Base-by-base conservation (phyloP, 2,329 filamentous ascomycete genomes). In the Trichoderma endophyticum region DNA sequence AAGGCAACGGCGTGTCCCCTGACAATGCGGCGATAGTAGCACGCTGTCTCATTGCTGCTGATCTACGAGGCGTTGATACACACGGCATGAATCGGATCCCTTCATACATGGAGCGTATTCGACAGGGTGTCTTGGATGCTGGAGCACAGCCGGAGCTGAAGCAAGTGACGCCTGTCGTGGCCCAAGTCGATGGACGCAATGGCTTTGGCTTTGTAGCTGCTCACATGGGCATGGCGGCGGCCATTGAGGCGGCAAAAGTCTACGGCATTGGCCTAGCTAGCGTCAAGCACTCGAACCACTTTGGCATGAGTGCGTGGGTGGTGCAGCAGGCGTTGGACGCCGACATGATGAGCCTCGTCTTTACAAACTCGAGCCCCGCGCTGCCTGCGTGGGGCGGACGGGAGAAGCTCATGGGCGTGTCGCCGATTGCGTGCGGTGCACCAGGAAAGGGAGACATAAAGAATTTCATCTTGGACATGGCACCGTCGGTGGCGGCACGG, bases 301-400 rank as follows among this genome's bases (percentile, higher is more conserved):
- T 93, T 77, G 93, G 93, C 69, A 96, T 96, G 93, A 87, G 87
- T 4, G 93, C 93, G 0, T 95, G 92, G 91, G 78, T 94, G 0
- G 92, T 94, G 12, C 91, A 93, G 79, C 90, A 94, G 80, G 93
- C 92, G 0, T 80, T 95, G 15, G 91, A 95, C 72, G 90, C 87
- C 1, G 85, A 86, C 48, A 90, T 92, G 87, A 90, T 93, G 87
- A 89, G 86, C 70, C 83, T 92, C 18, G 90, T 92, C 2, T 92
- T 92, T 74, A 92, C 90, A 24, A 92, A 92, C 77, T 91, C 89
- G 0, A 92, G 89, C 32, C 92, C 92, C 0, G 92, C 92, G 1
- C 81, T 94, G 70, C 91, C 92, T 1, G 89, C 88, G 0, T 94
- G 88, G 86, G 92, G 92, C 12, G 91, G 90, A 1, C 87, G 84